phyloP scores from a whole-genome alignment of 257 asterid genomes.

The Petrea volubilis region DNA sequence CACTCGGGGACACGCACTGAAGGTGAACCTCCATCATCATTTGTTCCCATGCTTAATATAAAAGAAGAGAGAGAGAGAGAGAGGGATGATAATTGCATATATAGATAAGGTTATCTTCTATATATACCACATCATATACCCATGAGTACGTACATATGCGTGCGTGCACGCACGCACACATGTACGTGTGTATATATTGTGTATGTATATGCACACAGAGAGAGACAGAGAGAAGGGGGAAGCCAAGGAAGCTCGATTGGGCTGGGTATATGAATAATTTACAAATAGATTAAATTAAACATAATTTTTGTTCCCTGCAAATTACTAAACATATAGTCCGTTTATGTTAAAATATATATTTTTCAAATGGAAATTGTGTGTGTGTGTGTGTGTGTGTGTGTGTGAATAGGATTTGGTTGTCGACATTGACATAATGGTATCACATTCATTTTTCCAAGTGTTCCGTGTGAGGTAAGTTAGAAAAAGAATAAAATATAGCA shows the following conservation, averaged over 20 bases:
- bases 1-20: constrained; percentile 40
- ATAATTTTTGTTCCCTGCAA: no score
- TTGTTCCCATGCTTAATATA: constrained; percentile 29
- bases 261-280: no score
- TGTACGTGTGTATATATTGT: no score
- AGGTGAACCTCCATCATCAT: constrained; percentile 20
- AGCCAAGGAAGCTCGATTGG: no score
- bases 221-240: no score
- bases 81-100: background rate
- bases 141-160: no score
- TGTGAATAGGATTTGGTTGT: constrained; percentile 14
- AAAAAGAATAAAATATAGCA: constrained; percentile 21
- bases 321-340: no score
- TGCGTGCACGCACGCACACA: no score
- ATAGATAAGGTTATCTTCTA: background rate
- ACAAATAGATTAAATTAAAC: no score
- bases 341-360: background rate
- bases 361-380: background rate
- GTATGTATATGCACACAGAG: no score
- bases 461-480: constrained; percentile 35
- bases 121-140: background rate
- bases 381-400: no score
- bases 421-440: constrained; percentile 35
- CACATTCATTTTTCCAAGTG: constrained; percentile 31
- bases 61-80: constrained; percentile 11